Base-by-base conservation (phyloP, 2,329 filamentous ascomycete species). In the Fusarium sp. region DNA sequence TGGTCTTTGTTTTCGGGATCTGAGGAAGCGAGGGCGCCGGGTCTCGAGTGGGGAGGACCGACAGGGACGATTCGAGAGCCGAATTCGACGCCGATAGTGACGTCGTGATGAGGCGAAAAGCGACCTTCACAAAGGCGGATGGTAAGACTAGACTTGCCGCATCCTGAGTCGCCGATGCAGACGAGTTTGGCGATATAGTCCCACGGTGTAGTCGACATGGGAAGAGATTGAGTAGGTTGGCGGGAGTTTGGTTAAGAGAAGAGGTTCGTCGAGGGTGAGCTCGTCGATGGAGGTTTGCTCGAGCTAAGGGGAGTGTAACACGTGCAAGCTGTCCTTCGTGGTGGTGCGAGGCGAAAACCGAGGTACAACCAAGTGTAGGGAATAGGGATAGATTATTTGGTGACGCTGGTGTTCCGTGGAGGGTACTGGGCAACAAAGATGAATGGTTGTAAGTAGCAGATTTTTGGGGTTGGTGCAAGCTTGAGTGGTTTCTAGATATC, bases 151-250 rank as follows among this genome's bases (percentile, higher is more conserved):
- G 93, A 97, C 85, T 99, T 99, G 76, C 96, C 96, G 77, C 93
- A 97, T 77, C 94, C 96, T 44, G 92, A 96, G 83, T 98, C 96
- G 79, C 96, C 96, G 75, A 99, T 94, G 83, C 93, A 97, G 77
- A 98, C 95, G 74, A 99, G 92, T 82, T 99, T 99, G 79, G 95
- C 94, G 77, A 98, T 99, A 84, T 96, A 98, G 83, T 98, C 94
- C 95, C 95, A 98, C 80, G 93, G 91, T 75, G 89, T 86, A 67
- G 82, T 78, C 76, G 85, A 85, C 86, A 89, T 89, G 77, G 72
- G 66, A 56, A 40, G 56, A 44, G 51, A 47, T 47, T 50, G 51
- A 36, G 45, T 42, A 19, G 40, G 52, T 45, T 49, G 60, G 57
- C 32, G 34, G 20, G 45, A 26, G 45, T 49, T 58, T 38, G 24